These are phyloP conservation scores for Crithidia mellificae DNA, from an alignment of 208 protist species.

Conservation along the genomic window DNA sequence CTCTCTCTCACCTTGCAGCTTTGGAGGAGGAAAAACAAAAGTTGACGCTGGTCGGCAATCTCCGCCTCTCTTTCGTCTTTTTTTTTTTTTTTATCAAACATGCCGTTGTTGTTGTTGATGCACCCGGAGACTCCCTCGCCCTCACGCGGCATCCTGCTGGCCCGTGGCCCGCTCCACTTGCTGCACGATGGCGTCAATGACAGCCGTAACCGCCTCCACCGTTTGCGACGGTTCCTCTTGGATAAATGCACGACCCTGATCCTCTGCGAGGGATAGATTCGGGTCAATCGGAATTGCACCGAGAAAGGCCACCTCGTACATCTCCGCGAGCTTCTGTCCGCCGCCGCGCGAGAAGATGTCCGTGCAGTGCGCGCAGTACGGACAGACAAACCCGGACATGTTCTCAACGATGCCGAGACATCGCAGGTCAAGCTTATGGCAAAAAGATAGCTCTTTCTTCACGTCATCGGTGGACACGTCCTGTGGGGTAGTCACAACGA, in stretches of 20 bases:
- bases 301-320: conserved; percentile 85
- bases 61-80: too few relatives aligned
- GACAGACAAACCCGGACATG: conserved; percentile 93
- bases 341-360: conserved; percentile 87
- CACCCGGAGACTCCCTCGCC: too few relatives aligned
- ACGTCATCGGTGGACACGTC: conserved; percentile 91
- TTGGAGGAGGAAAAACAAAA: too few relatives aligned
- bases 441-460: conserved; percentile 92
- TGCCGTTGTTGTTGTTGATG: too few relatives aligned
- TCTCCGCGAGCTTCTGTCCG: conserved; percentile 67
- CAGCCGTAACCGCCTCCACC: conserved; percentile 46
- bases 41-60: too few relatives aligned
- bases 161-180: conserved; percentile 57
- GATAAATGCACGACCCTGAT: conserved; percentile 68
- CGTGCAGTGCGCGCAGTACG: conserved; percentile 89
- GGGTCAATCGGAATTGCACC: conserved; percentile 86
- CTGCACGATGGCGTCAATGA: conserved; percentile 59
- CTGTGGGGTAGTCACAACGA: conserved; percentile 92
- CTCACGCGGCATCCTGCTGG: not conserved
- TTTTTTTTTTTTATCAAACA: not conserved
- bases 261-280: conserved; percentile 68
- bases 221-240: conserved; percentile 37
- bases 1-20: too few relatives aligned
- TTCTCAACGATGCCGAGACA: conserved; percentile 94
- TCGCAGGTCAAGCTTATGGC: conserved; percentile 79